Conservation (phyloP, 495 filamentous ascomycete genomes). For the Friedmanniomyces simplex region DNA sequence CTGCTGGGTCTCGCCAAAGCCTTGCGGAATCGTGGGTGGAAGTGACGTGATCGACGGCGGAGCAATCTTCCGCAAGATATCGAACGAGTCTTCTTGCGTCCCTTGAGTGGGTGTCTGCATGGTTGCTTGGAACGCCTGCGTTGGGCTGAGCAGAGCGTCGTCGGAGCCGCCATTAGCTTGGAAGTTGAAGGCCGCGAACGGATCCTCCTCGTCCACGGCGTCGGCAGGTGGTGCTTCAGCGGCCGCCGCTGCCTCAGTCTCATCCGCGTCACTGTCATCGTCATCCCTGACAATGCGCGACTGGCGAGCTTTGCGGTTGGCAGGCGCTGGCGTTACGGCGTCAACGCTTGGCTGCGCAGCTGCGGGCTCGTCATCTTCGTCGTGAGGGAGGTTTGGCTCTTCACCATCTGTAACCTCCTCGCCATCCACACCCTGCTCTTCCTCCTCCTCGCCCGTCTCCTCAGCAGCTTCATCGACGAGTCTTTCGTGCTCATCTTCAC, state of each 20-base stretch:
- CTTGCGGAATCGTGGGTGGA: slow-evolving; percentile 18
- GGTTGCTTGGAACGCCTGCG: slow-evolving; percentile 87
- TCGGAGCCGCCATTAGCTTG: slow-evolving; percentile 3
- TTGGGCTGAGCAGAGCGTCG: slow-evolving; percentile 53
- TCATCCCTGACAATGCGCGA: slow-evolving; percentile 23
- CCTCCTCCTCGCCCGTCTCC: slow-evolving; percentile 16
- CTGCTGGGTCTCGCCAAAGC: slow-evolving; percentile 39
- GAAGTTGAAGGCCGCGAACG: slow-evolving; percentile 33
- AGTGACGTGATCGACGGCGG: slow-evolving; percentile 40
- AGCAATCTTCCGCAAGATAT: slow-evolving; percentile 42
- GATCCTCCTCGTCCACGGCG: slow-evolving; percentile 17
- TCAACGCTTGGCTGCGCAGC: neutral
- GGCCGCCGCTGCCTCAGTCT: slow-evolving; percentile 15
- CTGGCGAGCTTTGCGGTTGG: neutral
- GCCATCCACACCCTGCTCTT: slow-evolving; percentile 3
- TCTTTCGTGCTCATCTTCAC: slow-evolving; percentile 31
- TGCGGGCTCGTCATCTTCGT: slow-evolving; percentile 3
- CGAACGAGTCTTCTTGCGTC: slow-evolving; percentile 35
- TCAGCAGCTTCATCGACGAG: slow-evolving; percentile 24
- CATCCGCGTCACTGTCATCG: slow-evolving; percentile 19
- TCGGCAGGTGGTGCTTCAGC: neutral
- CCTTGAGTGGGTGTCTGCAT: slow-evolving; percentile 46
- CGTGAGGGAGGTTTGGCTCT: neutral
- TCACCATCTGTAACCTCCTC: slow-evolving; percentile 17
- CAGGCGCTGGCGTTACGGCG: neutral